phyloP scores from a whole-genome alignment of 352 stramenopile genomes.

The Halophytophthora polymorphica region DNA sequence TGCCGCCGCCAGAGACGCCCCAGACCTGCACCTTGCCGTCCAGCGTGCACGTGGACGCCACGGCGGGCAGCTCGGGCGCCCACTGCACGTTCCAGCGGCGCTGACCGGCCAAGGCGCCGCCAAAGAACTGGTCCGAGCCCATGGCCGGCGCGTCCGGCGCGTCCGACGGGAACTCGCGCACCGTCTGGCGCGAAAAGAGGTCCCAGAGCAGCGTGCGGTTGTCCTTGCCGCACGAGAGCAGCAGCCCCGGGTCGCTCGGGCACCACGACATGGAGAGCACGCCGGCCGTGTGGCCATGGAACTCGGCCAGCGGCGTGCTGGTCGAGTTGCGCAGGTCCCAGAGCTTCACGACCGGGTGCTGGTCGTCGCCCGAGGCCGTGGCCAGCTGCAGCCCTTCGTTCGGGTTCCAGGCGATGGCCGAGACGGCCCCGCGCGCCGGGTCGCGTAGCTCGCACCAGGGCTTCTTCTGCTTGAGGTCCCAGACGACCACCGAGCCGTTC shows the following conservation, averaged over 20 bases:
- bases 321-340: constrained; percentile 98
- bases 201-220: constrained; percentile 98
- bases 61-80: constrained; percentile 92
- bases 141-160: constrained; percentile 53
- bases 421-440: constrained; percentile 82
- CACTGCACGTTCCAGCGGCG: constrained; percentile 95
- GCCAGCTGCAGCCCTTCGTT: constrained; percentile 96
- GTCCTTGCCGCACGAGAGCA: constrained; percentile 96
- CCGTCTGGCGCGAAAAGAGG: constrained; percentile 90
- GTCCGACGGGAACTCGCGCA: constrained; percentile 93
- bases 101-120: constrained; percentile 58
- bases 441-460: constrained; percentile 97
- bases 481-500: constrained; percentile 95
- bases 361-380: constrained; percentile 94
- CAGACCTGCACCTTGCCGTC: constrained; percentile 97
- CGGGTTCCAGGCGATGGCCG: constrained; percentile 96
- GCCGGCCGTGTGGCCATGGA: constrained; percentile 94
- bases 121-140: constrained; percentile 81
- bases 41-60: constrained; percentile 95
- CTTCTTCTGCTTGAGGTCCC: constrained; percentile 98
- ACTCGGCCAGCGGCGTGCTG: constrained; percentile 94
- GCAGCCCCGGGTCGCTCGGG: constrained; percentile 91
- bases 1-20: constrained; percentile 73
- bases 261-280: constrained; percentile 98
- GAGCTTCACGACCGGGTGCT: constrained; percentile 95